Conservation (phyloP, 805 yeast genomes). For the Wickerhamia fluorescens region DNA sequence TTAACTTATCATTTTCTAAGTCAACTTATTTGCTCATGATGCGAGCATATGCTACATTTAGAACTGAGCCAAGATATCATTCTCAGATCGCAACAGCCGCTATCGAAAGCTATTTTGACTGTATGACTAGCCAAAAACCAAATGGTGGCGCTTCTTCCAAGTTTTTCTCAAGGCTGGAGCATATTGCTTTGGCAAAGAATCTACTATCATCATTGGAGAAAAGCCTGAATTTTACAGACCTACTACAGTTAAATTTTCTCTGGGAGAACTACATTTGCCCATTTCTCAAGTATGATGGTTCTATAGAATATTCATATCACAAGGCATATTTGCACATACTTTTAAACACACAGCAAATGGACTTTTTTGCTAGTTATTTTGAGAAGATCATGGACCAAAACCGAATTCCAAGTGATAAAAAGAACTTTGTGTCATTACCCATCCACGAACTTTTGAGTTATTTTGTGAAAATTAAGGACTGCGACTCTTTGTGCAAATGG, state of each 20-base stretch:
- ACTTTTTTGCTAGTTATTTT: slow-evolving; percentile 15
- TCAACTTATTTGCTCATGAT: no score
- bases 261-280: slow-evolving; percentile 12
- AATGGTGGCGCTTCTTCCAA: no score
- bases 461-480: slow-evolving; percentile 12
- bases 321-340: slow-evolving; percentile 16
- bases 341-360: slow-evolving; percentile 16
- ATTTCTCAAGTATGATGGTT: slow-evolving; percentile 1
- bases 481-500: slow-evolving; percentile 10
- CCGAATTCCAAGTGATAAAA: not conserved
- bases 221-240: slow-evolving; percentile 14
- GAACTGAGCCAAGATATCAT: no score
- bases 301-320: slow-evolving; percentile 13
- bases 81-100: no score
- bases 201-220: slow-evolving; percentile 5
- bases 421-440: not conserved
- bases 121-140: no score
- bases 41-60: no score
- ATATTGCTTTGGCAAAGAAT: no score
- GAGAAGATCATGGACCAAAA: slow-evolving; percentile 1
- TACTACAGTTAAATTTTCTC: slow-evolving; percentile 14
- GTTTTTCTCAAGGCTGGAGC: no score
- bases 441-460: not conserved
- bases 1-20: no score
- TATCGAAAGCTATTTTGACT: no score